Conservation (phyloP, 2,329 filamentous ascomycete species). For the Blumeriella jaapii region DNA sequence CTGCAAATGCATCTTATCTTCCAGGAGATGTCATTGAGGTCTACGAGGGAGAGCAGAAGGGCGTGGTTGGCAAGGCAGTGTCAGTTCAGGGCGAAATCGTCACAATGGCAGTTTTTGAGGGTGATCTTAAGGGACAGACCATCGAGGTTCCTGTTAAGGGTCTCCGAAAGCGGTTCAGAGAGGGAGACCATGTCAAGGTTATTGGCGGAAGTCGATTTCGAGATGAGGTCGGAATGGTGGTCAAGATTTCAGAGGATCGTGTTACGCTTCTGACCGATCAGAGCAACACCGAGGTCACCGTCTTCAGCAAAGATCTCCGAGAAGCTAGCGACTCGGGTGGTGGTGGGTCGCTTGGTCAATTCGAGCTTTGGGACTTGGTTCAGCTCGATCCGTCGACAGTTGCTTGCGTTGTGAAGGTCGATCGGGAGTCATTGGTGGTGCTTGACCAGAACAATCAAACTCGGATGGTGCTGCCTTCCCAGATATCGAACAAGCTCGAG, state of each 20-base stretch:
- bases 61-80: constrained; percentile 73
- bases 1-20: constrained; percentile 71
- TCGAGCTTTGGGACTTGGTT: constrained; percentile 84
- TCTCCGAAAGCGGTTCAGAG: constrained; percentile 80
- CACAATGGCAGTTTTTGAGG: constrained; percentile 73
- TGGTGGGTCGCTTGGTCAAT: constrained; percentile 74
- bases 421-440: constrained; percentile 81
- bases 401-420: constrained; percentile 87
- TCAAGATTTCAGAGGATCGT: constrained; percentile 82
- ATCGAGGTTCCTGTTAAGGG: constrained; percentile 91
- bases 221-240: constrained; percentile 94
- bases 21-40: constrained; percentile 96
- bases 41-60: constrained; percentile 88
- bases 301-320: constrained; percentile 93
- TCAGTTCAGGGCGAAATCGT: constrained; percentile 89
- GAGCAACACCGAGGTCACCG: constrained; percentile 85
- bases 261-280: constrained; percentile 91
- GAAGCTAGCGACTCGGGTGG: constrained; percentile 88
- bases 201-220: constrained; percentile 90
- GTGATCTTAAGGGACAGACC: constrained; percentile 66
- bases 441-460: constrained; percentile 82
- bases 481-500: constrained; percentile 81
- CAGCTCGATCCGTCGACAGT: constrained; percentile 90
- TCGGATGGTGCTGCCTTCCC: constrained; percentile 75
- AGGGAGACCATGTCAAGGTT: constrained; percentile 97